Percentiles rank a stretch among this genome's conserved stretches.
Evolutionary conservation across 768 basidiomycete species (phyloP).

Genomic region (Tylopilus sp.): DNA sequence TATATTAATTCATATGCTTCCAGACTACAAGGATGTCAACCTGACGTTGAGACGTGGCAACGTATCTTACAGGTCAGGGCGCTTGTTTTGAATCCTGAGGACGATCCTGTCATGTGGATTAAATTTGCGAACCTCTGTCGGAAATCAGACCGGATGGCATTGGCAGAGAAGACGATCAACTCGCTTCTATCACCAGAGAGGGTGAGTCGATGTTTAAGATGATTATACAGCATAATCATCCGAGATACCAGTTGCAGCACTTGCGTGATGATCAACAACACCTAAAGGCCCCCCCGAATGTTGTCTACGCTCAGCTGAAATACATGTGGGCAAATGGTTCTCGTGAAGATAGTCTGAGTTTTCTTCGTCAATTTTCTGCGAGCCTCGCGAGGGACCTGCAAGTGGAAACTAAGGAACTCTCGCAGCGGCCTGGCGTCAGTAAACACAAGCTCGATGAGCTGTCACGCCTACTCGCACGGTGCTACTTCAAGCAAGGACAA

Average conservation of each 20-base stretch:
- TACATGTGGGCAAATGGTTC: conserved; percentile 91
- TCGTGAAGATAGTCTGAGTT: conserved; percentile 72
- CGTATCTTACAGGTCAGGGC: conserved; percentile 94
- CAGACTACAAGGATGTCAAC: conserved; percentile 93
- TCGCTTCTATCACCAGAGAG: conserved; percentile 78
- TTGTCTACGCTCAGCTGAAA: conserved; percentile 94
- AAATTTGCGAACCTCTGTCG: conserved; percentile 98
- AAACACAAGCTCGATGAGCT: conserved; percentile 65
- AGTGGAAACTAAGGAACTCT: conserved; percentile 49
- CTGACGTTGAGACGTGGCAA: conserved; percentile 99
- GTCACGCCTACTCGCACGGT: conserved; percentile 88
- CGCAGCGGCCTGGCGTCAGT: conserved; percentile 49
- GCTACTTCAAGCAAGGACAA: conserved; percentile 93
- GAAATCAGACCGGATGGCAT: conserved; percentile 88
- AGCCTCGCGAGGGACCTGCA: conserved; percentile 74
- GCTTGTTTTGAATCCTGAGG: conserved; percentile 86
- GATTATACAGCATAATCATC: background rate
- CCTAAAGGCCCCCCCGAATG: conserved; percentile 84
- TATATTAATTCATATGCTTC: background rate
- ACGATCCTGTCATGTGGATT: conserved; percentile 98
- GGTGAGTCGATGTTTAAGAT: conserved; percentile 33
- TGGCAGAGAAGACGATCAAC: conserved; percentile 96
- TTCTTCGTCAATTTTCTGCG: conserved; percentile 79
- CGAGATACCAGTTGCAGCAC: conserved; percentile 37
- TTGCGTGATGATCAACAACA: conserved; percentile 50